These are phyloP conservation scores for Arabis hirsuta DNA, from an alignment of 345 rosid genomes.

Conservation along the genomic window DNA sequence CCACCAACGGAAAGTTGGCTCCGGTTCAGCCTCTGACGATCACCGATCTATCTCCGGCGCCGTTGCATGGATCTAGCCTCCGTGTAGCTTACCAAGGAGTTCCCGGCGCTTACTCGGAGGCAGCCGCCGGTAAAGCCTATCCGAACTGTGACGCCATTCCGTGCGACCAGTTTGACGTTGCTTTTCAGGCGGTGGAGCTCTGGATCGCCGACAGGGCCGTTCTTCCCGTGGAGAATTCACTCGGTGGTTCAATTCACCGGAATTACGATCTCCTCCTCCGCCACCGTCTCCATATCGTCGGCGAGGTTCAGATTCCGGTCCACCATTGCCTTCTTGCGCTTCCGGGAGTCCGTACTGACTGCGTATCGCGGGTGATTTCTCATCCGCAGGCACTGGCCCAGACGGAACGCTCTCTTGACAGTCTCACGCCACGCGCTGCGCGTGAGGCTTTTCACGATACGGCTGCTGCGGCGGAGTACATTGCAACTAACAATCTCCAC, in stretches of 20 bases:
- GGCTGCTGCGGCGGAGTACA: slow-evolving; percentile 88
- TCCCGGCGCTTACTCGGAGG: slow-evolving; percentile 96
- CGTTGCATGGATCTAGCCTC: slow-evolving; percentile 81
- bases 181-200: slow-evolving; percentile 93
- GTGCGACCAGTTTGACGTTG: slow-evolving; percentile 95
- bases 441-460: slow-evolving; percentile 96
- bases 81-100: slow-evolving; percentile 97
- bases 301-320: slow-evolving; percentile 92
- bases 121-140: slow-evolving; percentile 96
- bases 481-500: slow-evolving; percentile 69
- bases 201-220: slow-evolving; percentile 98
- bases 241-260: slow-evolving; percentile 93
- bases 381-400: slow-evolving; percentile 96
- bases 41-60: slow-evolving; percentile 84
- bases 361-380: slow-evolving; percentile 78
- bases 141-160: slow-evolving; percentile 94
- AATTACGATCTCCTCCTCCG: slow-evolving; percentile 96
- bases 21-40: slow-evolving; percentile 62
- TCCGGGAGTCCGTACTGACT: slow-evolving; percentile 75
- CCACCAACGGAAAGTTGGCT: background rate
- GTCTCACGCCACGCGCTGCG: slow-evolving; percentile 69
- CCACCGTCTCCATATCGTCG: slow-evolving; percentile 94
- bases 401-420: slow-evolving; percentile 75
- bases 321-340: slow-evolving; percentile 94
- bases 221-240: slow-evolving; percentile 86